Evolutionary conservation across 108 stramenopile species (phyloP), one percentile per base, ranked within the genome.

Genomic region (Conticribra weissflogii): DNA sequence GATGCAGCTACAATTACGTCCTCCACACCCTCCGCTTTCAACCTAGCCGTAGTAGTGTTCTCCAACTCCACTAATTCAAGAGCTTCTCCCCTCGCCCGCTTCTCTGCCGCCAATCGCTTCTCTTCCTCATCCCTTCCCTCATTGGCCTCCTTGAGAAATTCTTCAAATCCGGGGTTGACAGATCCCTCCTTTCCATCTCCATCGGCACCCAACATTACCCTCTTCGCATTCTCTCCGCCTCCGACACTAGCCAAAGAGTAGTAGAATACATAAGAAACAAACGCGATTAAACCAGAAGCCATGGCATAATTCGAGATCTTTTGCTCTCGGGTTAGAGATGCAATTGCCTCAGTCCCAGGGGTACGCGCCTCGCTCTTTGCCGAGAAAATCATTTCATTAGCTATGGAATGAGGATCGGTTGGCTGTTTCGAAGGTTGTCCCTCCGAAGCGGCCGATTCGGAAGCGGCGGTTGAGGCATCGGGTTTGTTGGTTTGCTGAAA

Each of bases 221-320:
- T 27, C 49, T 61, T 74, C 8, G 72, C 66, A 54, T 81, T 71
- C 9, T 76, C 59, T 33, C 48, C 62, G 1, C 69, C 74, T 14
- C 81, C 81, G 18, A 82, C 81, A 2, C 65, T 48, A 14, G 72
- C 60, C 62, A 82, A 22, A 1, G 81, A 82, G 54, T 82, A 82
- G 53, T 78, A 82, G 56, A 74, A 82, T 2, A 82, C 53, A n/a
- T 58, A 82, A 0, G 71, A 72, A 28, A 74, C 67, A 53, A 82
- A 82, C 29, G 60, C 81, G 16, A 82, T 41, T 25, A 82, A 56
- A 28, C 72, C 76, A 14, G 52, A 32, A 9, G 81, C 81, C 75
- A 76, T 78, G 61, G 77, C 77, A 36, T 68, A 82, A 33, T 82
- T 82, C 17, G 55, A 45, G 8, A 82, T 45, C 22, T 74, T 76